Evolutionary conservation across 306 rosid species (phyloP).

Genomic region (Mimosa bimucronata): DNA sequence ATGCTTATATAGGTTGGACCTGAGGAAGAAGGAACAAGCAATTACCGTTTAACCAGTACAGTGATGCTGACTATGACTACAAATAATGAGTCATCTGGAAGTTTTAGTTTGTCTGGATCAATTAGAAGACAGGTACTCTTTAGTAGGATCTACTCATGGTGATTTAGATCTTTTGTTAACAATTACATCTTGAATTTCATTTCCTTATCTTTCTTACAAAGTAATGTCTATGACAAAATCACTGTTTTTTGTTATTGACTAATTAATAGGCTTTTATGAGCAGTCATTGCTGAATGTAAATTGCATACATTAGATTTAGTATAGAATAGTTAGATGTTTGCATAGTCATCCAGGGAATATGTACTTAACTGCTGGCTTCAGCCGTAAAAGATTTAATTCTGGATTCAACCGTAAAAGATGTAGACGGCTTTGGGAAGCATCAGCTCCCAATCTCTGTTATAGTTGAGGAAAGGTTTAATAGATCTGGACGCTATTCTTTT

Average conservation of each 20-base stretch:
- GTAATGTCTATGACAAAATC: constrained; percentile 28
- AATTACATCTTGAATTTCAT: constrained; percentile 12
- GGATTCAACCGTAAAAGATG: neutral
- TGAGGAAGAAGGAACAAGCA: constrained; percentile 80
- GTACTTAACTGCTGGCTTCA: constrained; percentile 5
- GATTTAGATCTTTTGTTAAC: constrained; percentile 24
- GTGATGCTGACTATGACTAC: constrained; percentile 94
- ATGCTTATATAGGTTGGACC: constrained; percentile 69
- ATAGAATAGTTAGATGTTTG: neutral
- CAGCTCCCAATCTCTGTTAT: neutral
- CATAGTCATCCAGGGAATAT: neutral
- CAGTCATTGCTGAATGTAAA: neutral
- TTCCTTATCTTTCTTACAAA: constrained; percentile 22
- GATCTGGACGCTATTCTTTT: constrained; percentile 11
- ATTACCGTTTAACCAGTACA: constrained; percentile 87
- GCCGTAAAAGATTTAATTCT: neutral
- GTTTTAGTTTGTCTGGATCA: constrained; percentile 92
- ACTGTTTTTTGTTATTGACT: constrained; percentile 13
- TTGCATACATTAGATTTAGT: neutral
- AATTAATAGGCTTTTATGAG: neutral
- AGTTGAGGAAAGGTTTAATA: neutral
- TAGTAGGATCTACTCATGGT: constrained; percentile 28
- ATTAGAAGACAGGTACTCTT: constrained; percentile 85
- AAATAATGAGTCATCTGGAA: constrained; percentile 78
- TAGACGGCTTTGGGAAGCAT: neutral